Base-by-base conservation (phyloP, 2,329 filamentous ascomycete species). In the Talaromyces sp. region DNA sequence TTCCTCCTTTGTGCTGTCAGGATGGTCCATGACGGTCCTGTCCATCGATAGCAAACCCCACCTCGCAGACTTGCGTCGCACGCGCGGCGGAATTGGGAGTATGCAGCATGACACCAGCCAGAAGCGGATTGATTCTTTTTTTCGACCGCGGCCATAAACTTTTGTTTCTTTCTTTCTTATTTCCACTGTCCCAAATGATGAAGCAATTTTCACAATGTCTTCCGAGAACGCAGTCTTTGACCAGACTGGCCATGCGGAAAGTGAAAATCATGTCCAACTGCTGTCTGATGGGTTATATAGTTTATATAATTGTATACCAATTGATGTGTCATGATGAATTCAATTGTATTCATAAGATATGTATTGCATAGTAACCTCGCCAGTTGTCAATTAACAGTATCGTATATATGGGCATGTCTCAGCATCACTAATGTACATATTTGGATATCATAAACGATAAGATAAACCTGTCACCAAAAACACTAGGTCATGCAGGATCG, bases 11-110 rank as follows among this genome's bases (percentile, higher is more conserved):
- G 27, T 63, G 6, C 36, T 67, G 32, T 62, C 75, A 8, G 74
- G 74, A n/a, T 82, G 79, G 77, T 76, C 72, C 15, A 78, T 82
- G 19, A 73, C 79, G 8, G 81, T 96, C 30, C 73, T 84, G 53
- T 79, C 79, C 5, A 81, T 92, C 65, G 93, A 96, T 71, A 84
- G 84, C 64, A 82, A 84, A 63, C 82, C 85, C 4, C 93, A 97
- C 74, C 82, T 96, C 2, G 76, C 79, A 52, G 86, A 87, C 30
- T 78, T 96, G 62, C 93, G 88, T 72, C 89, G 91, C 74, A 93
- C 91, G 9, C 81, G 88, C 27, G 91, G 91, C 32, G 92, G 92
- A 3, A 89, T 96, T 61, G 92, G 92, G 59, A 95, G 89, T 68
- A 83, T 89, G 44, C 82, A 83, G 60, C 88, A 91, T 71, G 92